Conservation (phyloP, 495 filamentous ascomycete genomes). For the Neurospora tetraspora region DNA sequence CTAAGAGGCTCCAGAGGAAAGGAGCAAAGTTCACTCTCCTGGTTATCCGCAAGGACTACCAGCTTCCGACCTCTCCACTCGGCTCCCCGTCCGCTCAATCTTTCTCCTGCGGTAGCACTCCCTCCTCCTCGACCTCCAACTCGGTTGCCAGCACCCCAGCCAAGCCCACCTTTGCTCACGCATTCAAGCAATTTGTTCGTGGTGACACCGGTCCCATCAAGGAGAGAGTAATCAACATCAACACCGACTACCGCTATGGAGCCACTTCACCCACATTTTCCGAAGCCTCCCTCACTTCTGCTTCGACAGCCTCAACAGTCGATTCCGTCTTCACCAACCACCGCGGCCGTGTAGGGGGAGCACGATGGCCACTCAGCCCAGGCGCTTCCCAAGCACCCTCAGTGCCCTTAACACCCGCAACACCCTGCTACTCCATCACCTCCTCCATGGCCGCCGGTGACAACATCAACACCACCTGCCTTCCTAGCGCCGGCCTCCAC, state of each 20-base stretch:
- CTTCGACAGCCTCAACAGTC: conserved; percentile 13
- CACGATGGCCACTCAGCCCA: conserved; percentile 16
- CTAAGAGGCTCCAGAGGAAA: conserved; percentile 38
- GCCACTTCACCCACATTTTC: conserved; percentile 21
- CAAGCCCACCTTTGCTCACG: conserved; percentile 18
- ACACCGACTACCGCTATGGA: conserved; percentile 16
- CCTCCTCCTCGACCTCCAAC: conserved; percentile 10
- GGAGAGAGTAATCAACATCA: conserved; percentile 18
- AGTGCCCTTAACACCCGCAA: conserved; percentile 34
- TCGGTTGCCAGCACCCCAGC: conserved; percentile 19
- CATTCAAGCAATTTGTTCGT: conserved; percentile 32
- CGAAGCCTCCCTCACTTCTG: conserved; percentile 14
- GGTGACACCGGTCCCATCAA: conserved; percentile 17
- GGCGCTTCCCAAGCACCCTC: conserved; percentile 9
- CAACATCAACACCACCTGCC: not conserved
- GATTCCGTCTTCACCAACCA: conserved; percentile 11
- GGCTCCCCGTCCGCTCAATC: conserved; percentile 1
- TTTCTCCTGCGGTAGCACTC: conserved; percentile 1
- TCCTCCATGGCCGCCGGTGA: conserved; percentile 19
- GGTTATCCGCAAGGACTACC: conserved; percentile 39
- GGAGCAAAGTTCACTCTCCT: conserved; percentile 36
- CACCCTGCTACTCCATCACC: conserved; percentile 25
- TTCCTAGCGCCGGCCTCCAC: conserved; percentile 26
- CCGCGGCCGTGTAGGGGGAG: not conserved
- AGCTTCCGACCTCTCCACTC: conserved; percentile 27